Base-by-base conservation (phyloP, 768 basidiomycete genomes). In the Lepiota venenata region DNA sequence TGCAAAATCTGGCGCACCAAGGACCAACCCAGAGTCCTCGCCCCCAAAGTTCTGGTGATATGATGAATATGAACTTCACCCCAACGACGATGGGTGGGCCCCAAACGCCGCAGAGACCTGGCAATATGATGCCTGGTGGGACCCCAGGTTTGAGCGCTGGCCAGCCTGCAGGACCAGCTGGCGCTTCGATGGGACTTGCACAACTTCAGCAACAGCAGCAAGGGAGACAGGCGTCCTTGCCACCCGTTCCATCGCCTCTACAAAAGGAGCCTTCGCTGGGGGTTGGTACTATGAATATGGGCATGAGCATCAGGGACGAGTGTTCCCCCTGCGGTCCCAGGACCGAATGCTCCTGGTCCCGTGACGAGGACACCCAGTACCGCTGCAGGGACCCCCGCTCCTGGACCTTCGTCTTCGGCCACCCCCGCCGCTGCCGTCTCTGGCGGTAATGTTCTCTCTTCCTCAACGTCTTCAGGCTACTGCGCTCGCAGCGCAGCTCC, bases 401-500 rank as follows among this genome's bases (percentile, higher is more conserved):
- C 55, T 48, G 56, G 56, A 36, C 39, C 43, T 38, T 22, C 40
- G 18, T 38, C 43, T 4, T 12, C 21, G 15, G 29, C 52, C 38
- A 15, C 14, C 20, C 52, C 52, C 2, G 5, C 44, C 8, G 18
- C 52, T 6, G 46, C 47, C 14, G 29, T 39, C 2, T 53, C 51
- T 14, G 51, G 56, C 46, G 45, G 51, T 36, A 46, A 50, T n/a
- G 35, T 40, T 8, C 18, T 52, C 15, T 27, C 43, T 25, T 8
- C 43, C 9, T 45, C 43, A 15, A 25, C 43, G 15, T 40, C 22
- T 32, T 22, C 49, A 15, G n/a, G 22, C 12, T 52, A 51, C 56
- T 16, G 50, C 60, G 7, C 40, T 61, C 22, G 11, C 57, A 25
- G 47, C 47, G 21, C 52, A 51, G 15, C 65, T 60, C 14, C 63